A percentile compares a stretch with the other conserved stretches of the same genome.
phyloP scores from a whole-genome alignment of 768 basidiomycete genomes.

The Lyophyllum semitale region DNA sequence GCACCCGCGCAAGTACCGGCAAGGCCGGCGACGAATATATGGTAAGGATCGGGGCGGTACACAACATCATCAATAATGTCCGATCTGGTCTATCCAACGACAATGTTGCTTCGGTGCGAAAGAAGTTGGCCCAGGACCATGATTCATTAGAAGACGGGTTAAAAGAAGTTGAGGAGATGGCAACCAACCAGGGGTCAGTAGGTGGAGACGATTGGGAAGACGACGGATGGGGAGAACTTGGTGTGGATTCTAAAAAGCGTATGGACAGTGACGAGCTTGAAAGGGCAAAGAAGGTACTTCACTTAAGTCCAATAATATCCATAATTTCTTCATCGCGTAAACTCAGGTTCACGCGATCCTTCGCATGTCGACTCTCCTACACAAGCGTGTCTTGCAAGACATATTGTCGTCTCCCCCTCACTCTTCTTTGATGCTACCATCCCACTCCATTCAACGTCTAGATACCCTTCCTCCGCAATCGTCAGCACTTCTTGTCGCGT shows the following conservation, averaged over 20 bases:
- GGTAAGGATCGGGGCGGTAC: constrained; percentile 57
- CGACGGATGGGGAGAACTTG: constrained; percentile 70
- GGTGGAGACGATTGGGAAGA: constrained; percentile 56
- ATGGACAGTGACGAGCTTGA: constrained; percentile 53
- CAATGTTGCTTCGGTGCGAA: constrained; percentile 59
- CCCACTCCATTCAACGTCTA: constrained; percentile 31
- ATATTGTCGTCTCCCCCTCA: constrained; percentile 37
- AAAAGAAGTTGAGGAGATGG: constrained; percentile 58
- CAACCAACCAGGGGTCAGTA: constrained; percentile 37
- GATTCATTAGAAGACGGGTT: constrained; percentile 63
- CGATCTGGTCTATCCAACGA: constrained; percentile 53
- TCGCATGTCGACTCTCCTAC: constrained; percentile 60
- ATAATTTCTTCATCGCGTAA: background rate
- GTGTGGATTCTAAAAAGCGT: constrained; percentile 43
- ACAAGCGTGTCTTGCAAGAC: constrained; percentile 59
- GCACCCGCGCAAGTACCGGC: constrained; percentile 19
- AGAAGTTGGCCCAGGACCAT: constrained; percentile 50
- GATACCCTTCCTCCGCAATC: constrained; percentile 56
- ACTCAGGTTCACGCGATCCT: constrained; percentile 59
- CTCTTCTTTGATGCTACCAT: constrained; percentile 15
- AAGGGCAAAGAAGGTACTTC: constrained; percentile 57
- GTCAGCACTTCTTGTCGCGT: constrained; percentile 48
- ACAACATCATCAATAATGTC: constrained; percentile 58
- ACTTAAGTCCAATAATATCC: background rate
- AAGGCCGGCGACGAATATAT: constrained; percentile 50